These are phyloP conservation scores for Thermomyces lanuginosus DNA, from an alignment of 2,329 filamentous ascomycete species.

Conservation along the genomic window DNA sequence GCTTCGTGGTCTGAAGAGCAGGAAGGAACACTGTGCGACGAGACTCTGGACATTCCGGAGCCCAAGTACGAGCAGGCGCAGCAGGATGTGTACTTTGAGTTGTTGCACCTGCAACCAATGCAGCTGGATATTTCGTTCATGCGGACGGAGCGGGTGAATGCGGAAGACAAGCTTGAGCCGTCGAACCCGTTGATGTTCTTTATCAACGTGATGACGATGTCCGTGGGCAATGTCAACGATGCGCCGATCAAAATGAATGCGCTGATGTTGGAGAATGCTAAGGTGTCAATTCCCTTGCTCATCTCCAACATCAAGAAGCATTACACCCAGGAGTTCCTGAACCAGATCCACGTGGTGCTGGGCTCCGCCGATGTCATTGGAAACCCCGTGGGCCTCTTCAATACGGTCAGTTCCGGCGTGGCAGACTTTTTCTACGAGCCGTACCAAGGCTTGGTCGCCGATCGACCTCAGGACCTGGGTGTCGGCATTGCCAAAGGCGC, in stretches of 20 bases:
- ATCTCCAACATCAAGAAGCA: constrained; percentile 79
- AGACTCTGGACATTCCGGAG: constrained; percentile 79
- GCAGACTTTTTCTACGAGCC: constrained; percentile 98
- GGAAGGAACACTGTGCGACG: constrained; percentile 75
- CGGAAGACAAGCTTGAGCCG: constrained; percentile 80
- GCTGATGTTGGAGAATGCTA: constrained; percentile 83
- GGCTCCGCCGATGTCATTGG: constrained; percentile 95
- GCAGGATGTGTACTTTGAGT: constrained; percentile 94
- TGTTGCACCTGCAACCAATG: constrained; percentile 94
- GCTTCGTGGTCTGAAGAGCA: constrained; percentile 73
- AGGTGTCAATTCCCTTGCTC: constrained; percentile 71
- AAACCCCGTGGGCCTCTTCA: constrained; percentile 94
- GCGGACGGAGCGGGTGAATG: constrained; percentile 88
- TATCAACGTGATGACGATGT: constrained; percentile 97
- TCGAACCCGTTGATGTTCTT: constrained; percentile 97
- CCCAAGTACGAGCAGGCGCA: constrained; percentile 68
- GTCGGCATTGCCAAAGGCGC: constrained; percentile 92
- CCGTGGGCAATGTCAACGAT: constrained; percentile 96
- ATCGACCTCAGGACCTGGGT: constrained; percentile 86
- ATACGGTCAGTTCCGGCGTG: constrained; percentile 92
- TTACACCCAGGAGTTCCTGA: constrained; percentile 90
- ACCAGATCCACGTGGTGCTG: constrained; percentile 92
- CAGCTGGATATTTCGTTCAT: constrained; percentile 95
- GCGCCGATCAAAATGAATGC: constrained; percentile 88
- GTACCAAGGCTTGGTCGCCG: constrained; percentile 92